Percentiles rank a stretch among this genome's conserved stretches.
Conservation (phyloP, 2,329 filamentous ascomycete genomes). For the Alternaria sp. region DNA sequence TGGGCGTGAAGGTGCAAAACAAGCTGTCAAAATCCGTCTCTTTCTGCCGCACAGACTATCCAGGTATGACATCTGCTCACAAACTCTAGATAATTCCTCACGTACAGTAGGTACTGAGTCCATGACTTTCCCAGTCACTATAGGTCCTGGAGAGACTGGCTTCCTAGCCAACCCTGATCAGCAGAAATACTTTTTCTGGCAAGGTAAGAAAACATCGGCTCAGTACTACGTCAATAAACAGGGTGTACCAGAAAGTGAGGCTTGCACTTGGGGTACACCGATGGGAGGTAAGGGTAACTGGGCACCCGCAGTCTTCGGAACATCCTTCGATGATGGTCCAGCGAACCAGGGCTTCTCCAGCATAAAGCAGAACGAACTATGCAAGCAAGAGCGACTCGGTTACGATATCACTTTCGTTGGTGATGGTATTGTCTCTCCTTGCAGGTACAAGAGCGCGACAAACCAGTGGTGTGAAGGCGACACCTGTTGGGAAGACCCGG, state of each 20-base stretch:
- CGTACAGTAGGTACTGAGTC: constrained; percentile 70
- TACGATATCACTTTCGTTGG: constrained; percentile 83
- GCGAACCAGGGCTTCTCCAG: constrained; percentile 74
- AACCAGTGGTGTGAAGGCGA: constrained; percentile 67
- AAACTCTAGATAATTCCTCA: constrained; percentile 13
- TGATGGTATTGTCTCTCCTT: constrained; percentile 62
- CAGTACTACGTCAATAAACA: constrained; percentile 97
- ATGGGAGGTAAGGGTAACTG: constrained; percentile 76
- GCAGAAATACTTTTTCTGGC: constrained; percentile 78
- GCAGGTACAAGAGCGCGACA: constrained; percentile 71
- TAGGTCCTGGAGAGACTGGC: constrained; percentile 66
- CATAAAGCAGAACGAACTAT: constrained; percentile 85
- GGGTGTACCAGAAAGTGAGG: constrained; percentile 71
- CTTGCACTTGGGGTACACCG: constrained; percentile 78
- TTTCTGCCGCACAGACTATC: constrained; percentile 96
- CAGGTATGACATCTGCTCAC: constrained; percentile 63
- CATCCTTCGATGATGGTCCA: constrained; percentile 67
- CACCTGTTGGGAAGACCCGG: constrained; percentile 54
- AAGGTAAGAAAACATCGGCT: constrained; percentile 78
- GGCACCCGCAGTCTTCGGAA: constrained; percentile 85
- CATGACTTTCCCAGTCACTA: constrained; percentile 81
- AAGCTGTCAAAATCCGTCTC: constrained; percentile 71
- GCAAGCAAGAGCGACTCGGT: constrained; percentile 71
- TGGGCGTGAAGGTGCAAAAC: constrained; percentile 76
- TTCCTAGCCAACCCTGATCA: constrained; percentile 80